These are phyloP conservation scores for Eucalyptus pumila DNA, from an alignment of 345 rosid species.

Conservation along the genomic window DNA sequence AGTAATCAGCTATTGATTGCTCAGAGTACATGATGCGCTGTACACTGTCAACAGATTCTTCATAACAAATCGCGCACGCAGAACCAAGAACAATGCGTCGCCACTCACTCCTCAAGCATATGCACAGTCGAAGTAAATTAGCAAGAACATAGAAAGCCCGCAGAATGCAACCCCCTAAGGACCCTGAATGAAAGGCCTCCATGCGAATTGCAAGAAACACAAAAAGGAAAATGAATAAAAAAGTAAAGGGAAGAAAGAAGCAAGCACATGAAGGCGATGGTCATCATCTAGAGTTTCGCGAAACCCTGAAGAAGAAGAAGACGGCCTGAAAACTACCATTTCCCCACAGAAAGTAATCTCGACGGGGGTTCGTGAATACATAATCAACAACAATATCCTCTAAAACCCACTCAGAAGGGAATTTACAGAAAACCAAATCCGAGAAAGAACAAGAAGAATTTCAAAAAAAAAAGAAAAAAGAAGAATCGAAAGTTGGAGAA, in stretches of 20 bases:
- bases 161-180: not conserved
- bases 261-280: not conserved
- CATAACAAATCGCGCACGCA: not conserved
- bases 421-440: not conserved
- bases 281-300: not conserved
- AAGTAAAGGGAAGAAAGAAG: not conserved
- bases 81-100: not conserved
- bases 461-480: not conserved
- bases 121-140: not conserved
- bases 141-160: not conserved
- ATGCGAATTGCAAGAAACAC: not conserved
- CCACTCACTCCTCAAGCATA: not conserved
- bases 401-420: not conserved
- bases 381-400: not conserved
- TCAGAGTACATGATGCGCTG: not conserved
- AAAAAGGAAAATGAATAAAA: not conserved
- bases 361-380: not conserved
- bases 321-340: not conserved
- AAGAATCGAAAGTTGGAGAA: not conserved
- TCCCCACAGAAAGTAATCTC: not conserved
- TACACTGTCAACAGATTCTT: not conserved
- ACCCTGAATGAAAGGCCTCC: not conserved
- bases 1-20: not conserved
- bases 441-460: not conserved
- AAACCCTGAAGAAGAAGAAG: not conserved